Conservation (phyloP, 192 early-diverging fungal species). For the Linnemannia zychae region DNA sequence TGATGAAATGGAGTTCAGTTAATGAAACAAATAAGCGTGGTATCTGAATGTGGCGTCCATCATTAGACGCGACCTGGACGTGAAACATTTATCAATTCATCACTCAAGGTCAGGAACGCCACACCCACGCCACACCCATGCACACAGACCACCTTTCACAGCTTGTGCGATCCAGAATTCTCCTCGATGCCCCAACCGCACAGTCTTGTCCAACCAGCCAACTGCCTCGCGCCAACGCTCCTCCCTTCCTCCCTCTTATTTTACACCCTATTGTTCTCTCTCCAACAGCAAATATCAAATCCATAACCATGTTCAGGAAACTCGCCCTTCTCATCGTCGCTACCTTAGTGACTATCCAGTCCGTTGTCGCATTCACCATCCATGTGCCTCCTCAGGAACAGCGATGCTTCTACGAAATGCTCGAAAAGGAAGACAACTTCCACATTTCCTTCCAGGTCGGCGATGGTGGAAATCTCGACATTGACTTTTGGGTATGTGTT, state of each 20-base stretch:
- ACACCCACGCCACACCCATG: too few relatives aligned
- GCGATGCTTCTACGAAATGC: conserved; percentile 75
- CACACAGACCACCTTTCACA: background rate
- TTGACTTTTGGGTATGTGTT: conserved; percentile 77
- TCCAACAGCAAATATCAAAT: background rate
- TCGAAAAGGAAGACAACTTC: conserved; percentile 73
- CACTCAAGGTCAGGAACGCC: background rate
- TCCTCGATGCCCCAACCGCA: background rate
- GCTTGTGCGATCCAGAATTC: background rate
- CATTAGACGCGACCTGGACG: background rate
- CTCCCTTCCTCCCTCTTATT: background rate
- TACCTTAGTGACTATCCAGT: conserved; percentile 35
- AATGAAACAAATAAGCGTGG: background rate
- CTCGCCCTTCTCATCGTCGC: conserved; percentile 25
- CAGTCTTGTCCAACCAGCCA: background rate
- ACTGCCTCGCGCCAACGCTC: background rate
- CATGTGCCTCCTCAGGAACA: conserved; percentile 46
- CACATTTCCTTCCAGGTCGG: conserved; percentile 79
- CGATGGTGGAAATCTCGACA: conserved; percentile 72
- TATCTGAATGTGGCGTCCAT: background rate
- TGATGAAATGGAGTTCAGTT: too few relatives aligned
- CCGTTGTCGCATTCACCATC: conserved; percentile 42
- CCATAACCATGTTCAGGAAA: conserved; percentile 31
- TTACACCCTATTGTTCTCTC: background rate
- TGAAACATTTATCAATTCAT: background rate